Conservation (phyloP, 2,329 filamentous ascomycete genomes). For the Aspergillus latus region DNA sequence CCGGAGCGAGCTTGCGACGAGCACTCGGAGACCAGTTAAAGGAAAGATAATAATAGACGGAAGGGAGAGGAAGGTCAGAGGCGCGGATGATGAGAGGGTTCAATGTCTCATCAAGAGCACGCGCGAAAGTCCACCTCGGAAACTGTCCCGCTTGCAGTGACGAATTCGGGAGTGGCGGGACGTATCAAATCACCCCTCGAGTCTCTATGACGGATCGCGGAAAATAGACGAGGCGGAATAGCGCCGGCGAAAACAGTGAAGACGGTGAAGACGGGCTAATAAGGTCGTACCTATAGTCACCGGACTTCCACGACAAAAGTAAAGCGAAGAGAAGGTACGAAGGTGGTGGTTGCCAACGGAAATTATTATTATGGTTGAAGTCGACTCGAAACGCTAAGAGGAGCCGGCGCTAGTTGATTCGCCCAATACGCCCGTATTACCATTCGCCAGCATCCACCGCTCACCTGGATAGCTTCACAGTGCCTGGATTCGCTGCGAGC, state of each 20-base stretch:
- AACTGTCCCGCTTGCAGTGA: conserved; percentile 37
- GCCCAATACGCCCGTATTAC: neutral
- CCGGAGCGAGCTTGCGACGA: conserved; percentile 50
- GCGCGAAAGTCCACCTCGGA: conserved; percentile 35
- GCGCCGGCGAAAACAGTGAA: neutral
- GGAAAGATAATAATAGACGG: conserved; percentile 47
- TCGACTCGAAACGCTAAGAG: conserved; percentile 6
- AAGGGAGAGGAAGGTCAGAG: conserved; percentile 48
- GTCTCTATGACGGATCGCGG: conserved; percentile 9
- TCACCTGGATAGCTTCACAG: neutral
- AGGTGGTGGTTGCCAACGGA: conserved; percentile 11
- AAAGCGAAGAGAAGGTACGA: conserved; percentile 2
- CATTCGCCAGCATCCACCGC: neutral
- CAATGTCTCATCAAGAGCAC: conserved; percentile 41
- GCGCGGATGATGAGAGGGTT: conserved; percentile 42
- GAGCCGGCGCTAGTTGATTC: conserved; percentile 5
- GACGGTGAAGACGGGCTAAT: neutral
- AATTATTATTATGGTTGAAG: conserved; percentile 10
- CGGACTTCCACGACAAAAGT: conserved; percentile 6
- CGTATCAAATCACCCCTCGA: conserved; percentile 16
- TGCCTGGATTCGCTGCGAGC: neutral
- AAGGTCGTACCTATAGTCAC: neutral
- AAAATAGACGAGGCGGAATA: neutral
- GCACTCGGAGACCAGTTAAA: conserved; percentile 53
- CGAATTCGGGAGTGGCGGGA: conserved; percentile 33